Evolutionary conservation across 1,284 basidiomycete species (phyloP).

Genomic region (Malassezia pachydermatis): DNA sequence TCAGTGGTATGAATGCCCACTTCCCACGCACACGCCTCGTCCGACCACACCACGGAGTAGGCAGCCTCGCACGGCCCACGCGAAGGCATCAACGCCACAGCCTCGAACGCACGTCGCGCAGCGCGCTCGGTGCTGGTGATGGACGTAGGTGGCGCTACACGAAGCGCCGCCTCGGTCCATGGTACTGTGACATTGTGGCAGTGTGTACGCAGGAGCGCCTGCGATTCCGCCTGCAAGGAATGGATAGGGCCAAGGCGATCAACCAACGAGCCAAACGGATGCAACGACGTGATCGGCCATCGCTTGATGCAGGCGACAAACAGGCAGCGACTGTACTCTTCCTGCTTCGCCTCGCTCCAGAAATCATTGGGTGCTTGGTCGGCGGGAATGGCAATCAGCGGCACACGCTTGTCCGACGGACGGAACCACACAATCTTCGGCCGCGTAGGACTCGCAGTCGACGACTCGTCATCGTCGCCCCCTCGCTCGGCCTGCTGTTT

Average conservation of each 20-base stretch:
- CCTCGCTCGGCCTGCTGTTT: constrained; percentile 97
- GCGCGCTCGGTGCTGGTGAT: constrained; percentile 84
- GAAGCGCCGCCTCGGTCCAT: constrained; percentile 63
- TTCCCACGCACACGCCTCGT: constrained; percentile 80
- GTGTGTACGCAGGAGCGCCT: constrained; percentile 91
- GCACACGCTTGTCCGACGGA: constrained; percentile 97
- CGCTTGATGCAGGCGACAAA: constrained; percentile 99
- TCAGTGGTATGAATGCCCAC: constrained; percentile 92
- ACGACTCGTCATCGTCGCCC: constrained; percentile 62
- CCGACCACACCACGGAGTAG: constrained; percentile 70
- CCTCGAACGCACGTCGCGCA: constrained; percentile 76
- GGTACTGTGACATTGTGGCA: constrained; percentile 53
- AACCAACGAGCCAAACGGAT: constrained; percentile 95
- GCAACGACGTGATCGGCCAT: constrained; percentile 72
- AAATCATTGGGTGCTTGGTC: constrained; percentile 96
- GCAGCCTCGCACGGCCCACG: constrained; percentile 61
- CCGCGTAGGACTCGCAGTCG: constrained; percentile 58
- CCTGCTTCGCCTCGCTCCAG: constrained; percentile 68
- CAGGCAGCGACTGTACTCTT: constrained; percentile 75
- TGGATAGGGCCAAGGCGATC: constrained; percentile 98
- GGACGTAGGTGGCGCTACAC: constrained; percentile 90
- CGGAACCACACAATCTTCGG: constrained; percentile 99
- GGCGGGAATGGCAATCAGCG: constrained; percentile 88
- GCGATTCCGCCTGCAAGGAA: constrained; percentile 92
- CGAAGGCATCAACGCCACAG: no score